Percentiles rank a stretch among this genome's conserved stretches.
Conservation (phyloP, 2,329 filamentous ascomycete species). For the Mycocentrospora acerina region DNA sequence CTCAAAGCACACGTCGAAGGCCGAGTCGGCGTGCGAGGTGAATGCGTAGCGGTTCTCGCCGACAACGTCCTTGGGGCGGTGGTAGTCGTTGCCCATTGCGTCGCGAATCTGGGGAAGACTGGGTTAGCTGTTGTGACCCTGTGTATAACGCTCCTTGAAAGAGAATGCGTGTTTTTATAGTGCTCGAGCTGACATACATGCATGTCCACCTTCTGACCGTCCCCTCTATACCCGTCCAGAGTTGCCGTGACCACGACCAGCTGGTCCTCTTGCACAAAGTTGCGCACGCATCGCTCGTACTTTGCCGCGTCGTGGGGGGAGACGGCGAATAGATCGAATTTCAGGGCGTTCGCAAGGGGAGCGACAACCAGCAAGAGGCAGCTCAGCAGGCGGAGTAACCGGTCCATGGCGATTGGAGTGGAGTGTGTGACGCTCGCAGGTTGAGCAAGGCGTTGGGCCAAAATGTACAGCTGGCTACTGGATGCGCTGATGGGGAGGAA, state of each 20-base stretch:
- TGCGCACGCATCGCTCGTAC: constrained; percentile 88
- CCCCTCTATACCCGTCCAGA: constrained; percentile 79
- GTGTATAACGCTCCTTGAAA: too few relatives aligned
- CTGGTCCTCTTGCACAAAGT: constrained; percentile 90
- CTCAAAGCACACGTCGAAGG: constrained; percentile 96
- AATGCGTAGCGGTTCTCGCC: constrained; percentile 94
- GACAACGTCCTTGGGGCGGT: constrained; percentile 82
- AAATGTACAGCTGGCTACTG: too few relatives aligned
- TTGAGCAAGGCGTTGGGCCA: too few relatives aligned
- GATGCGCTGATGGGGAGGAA: too few relatives aligned
- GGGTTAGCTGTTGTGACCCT: too few relatives aligned
- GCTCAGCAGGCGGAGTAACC: constrained; percentile 34
- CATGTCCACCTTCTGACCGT: constrained; percentile 93
- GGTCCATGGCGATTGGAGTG: constrained; percentile 33
- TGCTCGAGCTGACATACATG: too few relatives aligned
- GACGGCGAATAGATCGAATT: constrained; percentile 85
- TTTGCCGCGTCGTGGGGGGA: constrained; percentile 61
- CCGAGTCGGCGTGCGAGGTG: constrained; percentile 85
- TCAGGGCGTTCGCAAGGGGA: constrained; percentile 66
- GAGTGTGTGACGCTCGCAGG: constrained; percentile 4
- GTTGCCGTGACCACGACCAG: constrained; percentile 94
- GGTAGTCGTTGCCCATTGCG: constrained; percentile 94
- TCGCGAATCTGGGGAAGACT: constrained; percentile 80
- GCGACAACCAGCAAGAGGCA: constrained; percentile 42
- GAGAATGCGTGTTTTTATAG: too few relatives aligned